phyloP scores from a whole-genome alignment of 2,329 filamentous ascomycete species.

The Penicillium sp. region DNA sequence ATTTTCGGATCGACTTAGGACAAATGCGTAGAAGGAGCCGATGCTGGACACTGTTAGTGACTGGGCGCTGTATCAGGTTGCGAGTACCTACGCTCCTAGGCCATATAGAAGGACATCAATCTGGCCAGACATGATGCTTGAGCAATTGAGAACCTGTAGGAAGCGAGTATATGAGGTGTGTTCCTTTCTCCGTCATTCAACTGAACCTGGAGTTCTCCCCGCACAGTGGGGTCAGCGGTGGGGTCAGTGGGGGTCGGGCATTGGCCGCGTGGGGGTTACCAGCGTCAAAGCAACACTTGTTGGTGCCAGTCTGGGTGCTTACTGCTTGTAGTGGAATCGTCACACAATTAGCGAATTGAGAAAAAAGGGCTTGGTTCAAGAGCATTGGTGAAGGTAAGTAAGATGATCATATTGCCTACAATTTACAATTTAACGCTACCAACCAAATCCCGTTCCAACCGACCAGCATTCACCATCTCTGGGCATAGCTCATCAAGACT shows the following conservation, averaged over 20 bases:
- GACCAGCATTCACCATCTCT: conserved; percentile 32
- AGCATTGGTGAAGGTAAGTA: background rate
- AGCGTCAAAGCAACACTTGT: background rate
- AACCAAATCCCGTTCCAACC: conserved; percentile 32
- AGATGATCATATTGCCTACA: background rate
- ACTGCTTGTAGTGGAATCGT: no score
- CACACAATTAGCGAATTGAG: no score
- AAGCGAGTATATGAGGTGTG: background rate
- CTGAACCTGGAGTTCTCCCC: background rate
- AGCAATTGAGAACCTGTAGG: background rate
- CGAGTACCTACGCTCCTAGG: conserved; percentile 52
- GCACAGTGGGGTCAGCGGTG: background rate
- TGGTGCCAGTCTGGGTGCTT: no score
- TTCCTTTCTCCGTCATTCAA: background rate
- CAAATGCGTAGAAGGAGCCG: conserved; percentile 60
- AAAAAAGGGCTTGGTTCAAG: no score
- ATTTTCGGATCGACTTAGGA: conserved; percentile 45
- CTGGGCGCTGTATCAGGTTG: background rate
- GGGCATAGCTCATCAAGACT: conserved; percentile 27
- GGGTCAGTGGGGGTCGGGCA: background rate
- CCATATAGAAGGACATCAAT: conserved; percentile 53
- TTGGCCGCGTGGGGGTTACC: background rate
- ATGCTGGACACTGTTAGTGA: conserved; percentile 42
- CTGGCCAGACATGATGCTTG: conserved; percentile 25
- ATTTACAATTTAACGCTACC: conserved; percentile 30